Percentiles rank a stretch among this genome's conserved stretches.
phyloP scores from a whole-genome alignment of 2,329 filamentous ascomycete genomes.

The Penicillium sp. region DNA sequence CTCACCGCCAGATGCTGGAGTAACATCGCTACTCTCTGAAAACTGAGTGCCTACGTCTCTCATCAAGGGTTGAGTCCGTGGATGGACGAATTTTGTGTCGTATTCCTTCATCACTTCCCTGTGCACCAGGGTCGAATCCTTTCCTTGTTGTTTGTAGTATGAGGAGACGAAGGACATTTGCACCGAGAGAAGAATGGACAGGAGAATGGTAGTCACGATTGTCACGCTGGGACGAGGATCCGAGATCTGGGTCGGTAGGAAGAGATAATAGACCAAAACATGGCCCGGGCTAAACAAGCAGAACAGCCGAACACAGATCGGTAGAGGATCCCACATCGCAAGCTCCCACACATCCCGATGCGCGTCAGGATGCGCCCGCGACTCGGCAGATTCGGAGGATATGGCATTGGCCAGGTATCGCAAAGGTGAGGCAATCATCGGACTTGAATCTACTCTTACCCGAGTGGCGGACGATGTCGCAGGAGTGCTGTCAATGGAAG shows the following conservation, averaged over 20 bases:
- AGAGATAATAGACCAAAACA: slow-evolving; percentile 85
- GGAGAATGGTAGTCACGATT: slow-evolving; percentile 76
- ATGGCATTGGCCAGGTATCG: slow-evolving; percentile 71
- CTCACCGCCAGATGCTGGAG: slow-evolving; percentile 45
- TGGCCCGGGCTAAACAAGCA: slow-evolving; percentile 93
- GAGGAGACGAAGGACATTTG: slow-evolving; percentile 75
- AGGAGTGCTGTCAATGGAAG: slow-evolving; percentile 72
- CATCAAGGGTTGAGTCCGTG: slow-evolving; percentile 78
- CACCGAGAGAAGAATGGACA: slow-evolving; percentile 72
- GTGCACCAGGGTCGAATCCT: slow-evolving; percentile 81
- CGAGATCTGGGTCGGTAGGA: slow-evolving; percentile 73
- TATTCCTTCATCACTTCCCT: slow-evolving; percentile 95
- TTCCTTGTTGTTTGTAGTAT: slow-evolving; percentile 79
- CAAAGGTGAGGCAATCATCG: slow-evolving; percentile 75
- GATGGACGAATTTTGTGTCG: slow-evolving; percentile 92
- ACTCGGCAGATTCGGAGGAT: slow-evolving; percentile 70
- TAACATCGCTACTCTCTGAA: slow-evolving; percentile 46
- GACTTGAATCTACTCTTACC: slow-evolving; percentile 84
- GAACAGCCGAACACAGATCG: slow-evolving; percentile 78
- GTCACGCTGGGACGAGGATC: slow-evolving; percentile 84
- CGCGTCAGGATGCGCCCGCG: slow-evolving; percentile 74
- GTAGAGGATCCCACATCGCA: slow-evolving; percentile 88
- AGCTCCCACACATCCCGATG: slow-evolving; percentile 92
- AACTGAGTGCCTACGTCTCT: slow-evolving; percentile 79
- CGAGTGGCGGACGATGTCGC: slow-evolving; percentile 83